Evolutionary conservation across 2,329 filamentous ascomycete species (phyloP).

Genomic region (Endoconidiophora polonica): DNA sequence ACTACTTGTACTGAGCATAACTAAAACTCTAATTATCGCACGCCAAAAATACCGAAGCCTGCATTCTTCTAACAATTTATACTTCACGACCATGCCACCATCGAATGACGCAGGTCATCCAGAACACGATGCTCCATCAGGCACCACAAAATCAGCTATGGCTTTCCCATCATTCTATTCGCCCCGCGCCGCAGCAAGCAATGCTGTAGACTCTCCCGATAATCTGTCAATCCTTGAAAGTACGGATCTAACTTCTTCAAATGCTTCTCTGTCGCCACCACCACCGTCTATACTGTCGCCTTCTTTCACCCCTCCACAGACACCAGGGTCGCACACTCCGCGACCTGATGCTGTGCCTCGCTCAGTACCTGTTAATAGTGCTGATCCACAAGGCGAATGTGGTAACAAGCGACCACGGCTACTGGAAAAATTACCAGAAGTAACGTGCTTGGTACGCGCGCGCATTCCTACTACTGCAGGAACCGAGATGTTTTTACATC

Average conservation of each 20-base stretch:
- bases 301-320: conserved; percentile 60
- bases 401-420: conserved; percentile 52
- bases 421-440: conserved; percentile 58
- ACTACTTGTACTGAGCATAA: background rate
- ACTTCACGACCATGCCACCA: background rate
- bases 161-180: conserved; percentile 14
- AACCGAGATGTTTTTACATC: conserved; percentile 90
- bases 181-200: conserved; percentile 4
- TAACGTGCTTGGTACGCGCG: conserved; percentile 87
- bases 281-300: conserved; percentile 68
- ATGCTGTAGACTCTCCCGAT: conserved; percentile 2
- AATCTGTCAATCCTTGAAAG: conserved; percentile 6
- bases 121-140: background rate
- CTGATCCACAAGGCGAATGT: conserved; percentile 39
- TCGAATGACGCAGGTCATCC: background rate
- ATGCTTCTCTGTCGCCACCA: conserved; percentile 21
- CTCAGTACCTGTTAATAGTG: conserved; percentile 43
- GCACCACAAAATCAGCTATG: background rate
- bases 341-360: conserved; percentile 26
- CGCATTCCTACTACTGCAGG: conserved; percentile 85
- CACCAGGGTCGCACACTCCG: conserved; percentile 42
- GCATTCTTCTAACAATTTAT: background rate
- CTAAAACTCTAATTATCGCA: background rate
- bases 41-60: background rate
- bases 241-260: conserved; percentile 11